Evolutionary conservation across 257 asterid genomes (phyloP).

Genomic region (Plectranthus barbatus): DNA sequence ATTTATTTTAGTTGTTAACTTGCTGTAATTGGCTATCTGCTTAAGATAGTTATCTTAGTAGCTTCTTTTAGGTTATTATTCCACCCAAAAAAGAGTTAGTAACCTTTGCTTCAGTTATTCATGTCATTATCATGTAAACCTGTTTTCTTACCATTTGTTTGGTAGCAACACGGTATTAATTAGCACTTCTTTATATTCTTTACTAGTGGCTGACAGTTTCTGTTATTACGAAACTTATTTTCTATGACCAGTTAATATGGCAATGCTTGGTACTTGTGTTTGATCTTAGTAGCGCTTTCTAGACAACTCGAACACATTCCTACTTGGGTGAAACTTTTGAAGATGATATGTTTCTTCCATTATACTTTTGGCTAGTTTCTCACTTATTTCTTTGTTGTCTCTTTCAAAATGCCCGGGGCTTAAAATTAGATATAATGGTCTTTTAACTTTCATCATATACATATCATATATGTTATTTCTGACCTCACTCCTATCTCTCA

Average conservation of each 20-base stretch:
- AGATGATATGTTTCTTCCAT: not conserved
- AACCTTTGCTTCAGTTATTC: not conserved
- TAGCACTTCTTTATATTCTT: not conserved
- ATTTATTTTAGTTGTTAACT: not conserved
- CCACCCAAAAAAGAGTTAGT: not conserved
- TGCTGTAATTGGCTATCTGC: not conserved
- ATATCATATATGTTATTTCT: not conserved
- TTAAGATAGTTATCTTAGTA: not conserved
- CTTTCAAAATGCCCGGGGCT: not conserved
- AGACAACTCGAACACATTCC: not conserved
- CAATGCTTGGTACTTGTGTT: not conserved
- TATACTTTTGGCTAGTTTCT: conserved; percentile 1
- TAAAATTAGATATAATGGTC: not conserved
- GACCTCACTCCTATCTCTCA: not conserved
- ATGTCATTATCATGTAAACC: not conserved
- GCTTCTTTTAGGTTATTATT: not conserved
- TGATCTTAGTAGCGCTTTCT: not conserved
- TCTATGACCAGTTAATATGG: not conserved
- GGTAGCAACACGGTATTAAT: not conserved
- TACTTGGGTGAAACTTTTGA: not conserved
- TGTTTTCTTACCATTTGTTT: not conserved
- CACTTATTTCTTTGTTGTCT: not conserved
- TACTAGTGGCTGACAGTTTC: not conserved
- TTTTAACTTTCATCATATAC: not conserved
- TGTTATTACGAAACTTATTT: not conserved